phyloP scores from a whole-genome alignment of 371 early-diverging fungal species.

The Parasitella parasitica region DNA sequence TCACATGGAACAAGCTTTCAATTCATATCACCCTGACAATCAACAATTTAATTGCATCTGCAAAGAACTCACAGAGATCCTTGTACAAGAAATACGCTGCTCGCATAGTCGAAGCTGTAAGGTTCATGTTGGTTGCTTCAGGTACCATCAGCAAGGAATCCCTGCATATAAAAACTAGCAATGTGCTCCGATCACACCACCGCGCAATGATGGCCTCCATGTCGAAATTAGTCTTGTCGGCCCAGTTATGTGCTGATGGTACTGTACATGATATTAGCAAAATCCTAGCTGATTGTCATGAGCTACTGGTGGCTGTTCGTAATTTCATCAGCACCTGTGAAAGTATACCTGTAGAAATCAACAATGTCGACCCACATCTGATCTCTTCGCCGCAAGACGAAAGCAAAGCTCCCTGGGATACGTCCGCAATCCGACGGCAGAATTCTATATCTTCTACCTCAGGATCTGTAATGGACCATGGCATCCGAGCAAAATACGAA shows the following conservation, averaged over 20 bases:
- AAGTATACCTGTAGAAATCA: slow-evolving; percentile 60
- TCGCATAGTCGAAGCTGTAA: slow-evolving; percentile 73
- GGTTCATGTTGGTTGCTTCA: slow-evolving; percentile 80
- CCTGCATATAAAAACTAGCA: slow-evolving; percentile 59
- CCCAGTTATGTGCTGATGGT: slow-evolving; percentile 78
- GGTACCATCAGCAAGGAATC: slow-evolving; percentile 74
- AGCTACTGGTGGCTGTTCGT: slow-evolving; percentile 72
- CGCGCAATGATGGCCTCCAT: slow-evolving; percentile 78
- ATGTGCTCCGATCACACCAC: slow-evolving; percentile 72
- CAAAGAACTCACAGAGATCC: slow-evolving; percentile 40
- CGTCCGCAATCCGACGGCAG: not conserved
- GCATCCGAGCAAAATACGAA: slow-evolving; percentile 21
- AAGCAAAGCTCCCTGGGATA: not conserved
- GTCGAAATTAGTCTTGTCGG: slow-evolving; percentile 79
- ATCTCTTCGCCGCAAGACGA: not conserved
- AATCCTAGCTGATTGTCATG: slow-evolving; percentile 41
- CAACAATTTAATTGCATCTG: slow-evolving; percentile 61
- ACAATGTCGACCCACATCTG: slow-evolving; percentile 47
- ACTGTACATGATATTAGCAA: slow-evolving; percentile 43
- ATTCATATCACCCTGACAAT: slow-evolving; percentile 66
- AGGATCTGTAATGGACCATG: not conserved
- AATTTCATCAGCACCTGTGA: slow-evolving; percentile 80
- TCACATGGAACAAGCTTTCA: slow-evolving; percentile 52
- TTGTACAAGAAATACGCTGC: slow-evolving; percentile 2
- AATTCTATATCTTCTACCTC: not conserved